Conservation (phyloP, 768 basidiomycete genomes). For the Phanerochaete sordida region DNA sequence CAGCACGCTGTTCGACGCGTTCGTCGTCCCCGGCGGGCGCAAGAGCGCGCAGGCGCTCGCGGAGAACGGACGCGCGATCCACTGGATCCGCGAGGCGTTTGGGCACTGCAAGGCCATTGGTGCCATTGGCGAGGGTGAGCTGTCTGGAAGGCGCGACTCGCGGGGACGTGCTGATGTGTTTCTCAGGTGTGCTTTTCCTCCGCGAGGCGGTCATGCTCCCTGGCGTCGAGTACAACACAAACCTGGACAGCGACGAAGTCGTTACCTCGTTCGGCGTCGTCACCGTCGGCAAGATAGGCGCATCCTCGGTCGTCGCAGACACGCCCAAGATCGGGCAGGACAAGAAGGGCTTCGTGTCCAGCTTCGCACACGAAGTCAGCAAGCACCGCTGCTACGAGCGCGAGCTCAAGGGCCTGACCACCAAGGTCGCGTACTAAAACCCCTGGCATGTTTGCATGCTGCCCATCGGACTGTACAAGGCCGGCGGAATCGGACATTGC, state of each 20-base stretch:
- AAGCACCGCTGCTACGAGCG: conserved; percentile 64
- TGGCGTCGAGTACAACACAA: conserved; percentile 38
- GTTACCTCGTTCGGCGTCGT: conserved; percentile 60
- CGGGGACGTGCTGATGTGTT: not conserved
- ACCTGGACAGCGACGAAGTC: conserved; percentile 35
- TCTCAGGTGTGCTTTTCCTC: conserved; percentile 46
- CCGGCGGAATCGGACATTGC: not conserved
- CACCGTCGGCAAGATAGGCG: conserved; percentile 50
- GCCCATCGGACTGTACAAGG: not conserved
- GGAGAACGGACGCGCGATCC: conserved; percentile 66
- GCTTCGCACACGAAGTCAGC: conserved; percentile 61
- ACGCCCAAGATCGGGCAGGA: conserved; percentile 38
- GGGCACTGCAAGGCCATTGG: conserved; percentile 84
- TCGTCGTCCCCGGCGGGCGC: conserved; percentile 73
- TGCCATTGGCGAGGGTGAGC: conserved; percentile 62
- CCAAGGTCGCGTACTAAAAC: conserved; percentile 47
- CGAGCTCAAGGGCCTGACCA: conserved; percentile 53
- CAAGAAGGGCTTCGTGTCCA: conserved; percentile 51
- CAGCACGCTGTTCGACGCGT: conserved; percentile 80
- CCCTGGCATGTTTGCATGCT: too few species aligned
- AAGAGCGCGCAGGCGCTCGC: conserved; percentile 54
- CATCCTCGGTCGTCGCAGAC: conserved; percentile 37
- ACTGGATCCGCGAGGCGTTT: conserved; percentile 83
- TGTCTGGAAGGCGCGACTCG: not conserved
- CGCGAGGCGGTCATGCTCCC: conserved; percentile 43